Evolutionary conservation across 768 basidiomycete species (phyloP).

Genomic region (Rhodotorula kratochvilovae): DNA sequence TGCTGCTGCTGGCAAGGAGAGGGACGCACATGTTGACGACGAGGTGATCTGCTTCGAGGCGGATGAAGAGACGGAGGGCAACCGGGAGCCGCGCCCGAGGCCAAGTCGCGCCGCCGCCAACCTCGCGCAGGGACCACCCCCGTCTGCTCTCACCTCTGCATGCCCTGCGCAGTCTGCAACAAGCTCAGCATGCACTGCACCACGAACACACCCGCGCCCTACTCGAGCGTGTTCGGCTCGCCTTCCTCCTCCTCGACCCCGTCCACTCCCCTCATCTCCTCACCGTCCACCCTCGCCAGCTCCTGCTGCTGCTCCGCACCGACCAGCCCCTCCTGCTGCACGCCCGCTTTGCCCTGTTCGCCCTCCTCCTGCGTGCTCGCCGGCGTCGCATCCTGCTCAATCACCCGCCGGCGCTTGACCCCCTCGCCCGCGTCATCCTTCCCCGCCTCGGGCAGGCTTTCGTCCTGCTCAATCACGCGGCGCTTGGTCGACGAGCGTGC

Average conservation of each 20-base stretch:
- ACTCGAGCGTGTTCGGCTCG: conserved; percentile 14
- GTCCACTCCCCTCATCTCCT: neutral
- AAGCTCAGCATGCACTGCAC: neutral
- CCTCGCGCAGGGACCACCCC: neutral
- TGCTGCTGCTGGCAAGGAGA: neutral
- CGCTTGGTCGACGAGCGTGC: neutral
- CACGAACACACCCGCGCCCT: neutral
- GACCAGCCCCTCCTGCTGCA: neutral
- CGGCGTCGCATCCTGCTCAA: conserved; percentile 9
- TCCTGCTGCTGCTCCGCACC: neutral
- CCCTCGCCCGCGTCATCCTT: neutral
- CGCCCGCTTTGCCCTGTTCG: neutral
- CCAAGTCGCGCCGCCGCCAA: neutral
- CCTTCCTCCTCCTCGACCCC: neutral
- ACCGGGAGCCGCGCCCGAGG: neutral
- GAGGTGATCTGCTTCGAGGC: conserved; percentile 28
- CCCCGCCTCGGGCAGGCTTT: neutral
- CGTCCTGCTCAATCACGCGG: conserved; percentile 12
- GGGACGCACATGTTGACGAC: conserved; percentile 18
- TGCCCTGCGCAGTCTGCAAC: neutral
- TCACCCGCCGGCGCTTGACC: neutral
- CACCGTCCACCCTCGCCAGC: neutral
- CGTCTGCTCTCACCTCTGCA: neutral
- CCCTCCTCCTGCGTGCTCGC: neutral
- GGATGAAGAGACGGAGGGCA: conserved; percentile 22